These are phyloP conservation scores for Aspergillus novofumigatus DNA, from an alignment of 2,329 filamentous ascomycete genomes.

Conservation along the genomic window DNA sequence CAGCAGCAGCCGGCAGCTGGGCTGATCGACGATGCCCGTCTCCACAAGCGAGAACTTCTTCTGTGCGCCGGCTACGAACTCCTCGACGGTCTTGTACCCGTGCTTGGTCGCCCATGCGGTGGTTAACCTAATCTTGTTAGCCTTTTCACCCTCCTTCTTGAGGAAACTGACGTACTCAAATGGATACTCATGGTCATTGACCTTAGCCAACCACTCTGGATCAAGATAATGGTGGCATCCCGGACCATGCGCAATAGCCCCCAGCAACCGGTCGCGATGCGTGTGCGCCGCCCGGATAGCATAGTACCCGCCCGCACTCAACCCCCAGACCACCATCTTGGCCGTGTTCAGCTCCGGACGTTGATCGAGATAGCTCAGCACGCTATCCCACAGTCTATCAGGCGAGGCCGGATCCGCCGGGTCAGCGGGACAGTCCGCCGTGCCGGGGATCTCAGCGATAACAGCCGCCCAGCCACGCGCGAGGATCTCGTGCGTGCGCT, in stretches of 20 bases:
- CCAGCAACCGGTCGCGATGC: slow-evolving; percentile 52
- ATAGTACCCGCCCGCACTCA: slow-evolving; percentile 65
- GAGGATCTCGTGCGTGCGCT: slow-evolving; percentile 59
- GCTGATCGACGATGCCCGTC: slow-evolving; percentile 53
- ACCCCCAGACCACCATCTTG: slow-evolving; percentile 59
- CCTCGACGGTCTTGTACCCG: slow-evolving; percentile 55
- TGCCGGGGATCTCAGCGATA: slow-evolving; percentile 62
- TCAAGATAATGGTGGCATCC: slow-evolving; percentile 61
- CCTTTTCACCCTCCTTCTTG: no score
- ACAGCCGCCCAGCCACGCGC: slow-evolving; percentile 60
- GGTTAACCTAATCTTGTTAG: slow-evolving; percentile 40
- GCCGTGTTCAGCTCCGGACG: slow-evolving; percentile 53
- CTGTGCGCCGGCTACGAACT: slow-evolving; percentile 53
- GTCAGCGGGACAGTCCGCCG: slow-evolving; percentile 64
- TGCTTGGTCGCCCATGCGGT: slow-evolving; percentile 60
- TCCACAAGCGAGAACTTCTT: slow-evolving; percentile 61
- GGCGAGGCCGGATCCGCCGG: slow-evolving; percentile 55
- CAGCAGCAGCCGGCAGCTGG: slow-evolving; percentile 55
- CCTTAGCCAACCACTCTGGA: slow-evolving; percentile 56
- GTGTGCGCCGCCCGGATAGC: slow-evolving; percentile 65
- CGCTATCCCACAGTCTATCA: slow-evolving; percentile 60
- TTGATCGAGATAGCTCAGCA: slow-evolving; percentile 57
- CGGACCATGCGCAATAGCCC: slow-evolving; percentile 60
- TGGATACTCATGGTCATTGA: slow-evolving; percentile 64
- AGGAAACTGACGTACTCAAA: no score